These are phyloP conservation scores for Termitomyces sp. DNA, from an alignment of 768 basidiomycete genomes.

Conservation along the genomic window DNA sequence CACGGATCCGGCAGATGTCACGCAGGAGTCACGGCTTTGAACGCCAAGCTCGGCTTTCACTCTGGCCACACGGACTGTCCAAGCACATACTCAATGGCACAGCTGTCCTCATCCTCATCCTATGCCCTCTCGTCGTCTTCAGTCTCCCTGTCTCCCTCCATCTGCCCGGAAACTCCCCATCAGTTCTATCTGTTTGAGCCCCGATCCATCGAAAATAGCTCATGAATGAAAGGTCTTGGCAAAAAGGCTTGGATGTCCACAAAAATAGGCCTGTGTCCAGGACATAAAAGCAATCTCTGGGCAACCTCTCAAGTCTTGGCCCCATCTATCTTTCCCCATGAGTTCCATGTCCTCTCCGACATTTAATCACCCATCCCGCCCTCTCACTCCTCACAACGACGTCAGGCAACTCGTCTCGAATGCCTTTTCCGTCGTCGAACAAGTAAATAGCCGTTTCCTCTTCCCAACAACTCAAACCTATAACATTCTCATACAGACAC, in stretches of 20 bases:
- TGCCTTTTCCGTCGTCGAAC: conserved; percentile 38
- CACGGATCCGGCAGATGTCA: conserved; percentile 22
- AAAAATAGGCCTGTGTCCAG: conserved; percentile 42
- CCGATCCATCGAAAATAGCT: conserved; percentile 34
- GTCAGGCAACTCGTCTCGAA: conserved; percentile 33
- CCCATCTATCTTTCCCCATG: conserved; percentile 33
- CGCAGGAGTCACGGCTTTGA: conserved; percentile 19
- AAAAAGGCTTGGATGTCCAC: conserved; percentile 41
- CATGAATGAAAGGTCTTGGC: conserved; percentile 36
- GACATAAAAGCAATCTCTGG: conserved; percentile 44
- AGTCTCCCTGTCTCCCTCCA: background rate
- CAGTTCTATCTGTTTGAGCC: conserved; percentile 5
- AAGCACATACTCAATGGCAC: background rate
- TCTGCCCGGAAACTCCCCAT: background rate
- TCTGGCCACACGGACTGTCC: background rate
- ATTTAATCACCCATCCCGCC: conserved; percentile 25
- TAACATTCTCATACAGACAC: conserved; percentile 39
- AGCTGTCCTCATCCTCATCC: background rate
- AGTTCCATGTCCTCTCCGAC: conserved; percentile 29
- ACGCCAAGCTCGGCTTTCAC: conserved; percentile 12
- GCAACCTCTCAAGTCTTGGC: conserved; percentile 36
- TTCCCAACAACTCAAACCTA: conserved; percentile 8
- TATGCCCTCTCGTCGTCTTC: background rate
- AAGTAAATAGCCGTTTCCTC: conserved; percentile 26
- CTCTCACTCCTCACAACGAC: conserved; percentile 25